These are phyloP conservation scores for Hordeum vulgare DNA, from an alignment of 176 grass and related monocot genomes.

Conservation along the genomic window DNA sequence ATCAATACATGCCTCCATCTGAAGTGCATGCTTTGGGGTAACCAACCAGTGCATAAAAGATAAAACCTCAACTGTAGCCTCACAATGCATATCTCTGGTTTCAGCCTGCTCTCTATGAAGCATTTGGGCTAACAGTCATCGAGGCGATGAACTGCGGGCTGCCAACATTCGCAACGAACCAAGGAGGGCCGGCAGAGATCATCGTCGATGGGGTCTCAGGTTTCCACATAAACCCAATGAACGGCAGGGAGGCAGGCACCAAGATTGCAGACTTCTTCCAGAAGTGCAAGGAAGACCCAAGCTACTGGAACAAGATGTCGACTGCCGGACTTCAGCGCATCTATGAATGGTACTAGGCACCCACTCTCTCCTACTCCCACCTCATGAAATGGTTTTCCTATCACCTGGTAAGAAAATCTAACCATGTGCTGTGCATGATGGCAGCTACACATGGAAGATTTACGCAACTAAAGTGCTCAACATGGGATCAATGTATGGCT, in stretches of 20 bases:
- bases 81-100: neutral
- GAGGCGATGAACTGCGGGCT: conserved; percentile 98
- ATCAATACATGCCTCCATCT: neutral
- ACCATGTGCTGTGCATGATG: neutral
- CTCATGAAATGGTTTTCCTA: neutral
- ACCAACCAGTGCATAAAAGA: neutral
- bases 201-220: conserved; percentile 83
- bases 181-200: conserved; percentile 92
- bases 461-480: conserved; percentile 80
- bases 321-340: conserved; percentile 83
- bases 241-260: conserved; percentile 62
- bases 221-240: conserved; percentile 83
- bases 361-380: neutral
- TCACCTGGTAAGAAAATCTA: neutral
- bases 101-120: conserved; percentile 97
- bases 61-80: neutral
- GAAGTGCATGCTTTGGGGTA: neutral
- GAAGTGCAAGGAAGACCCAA: conserved; percentile 69
- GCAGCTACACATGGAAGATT: conserved; percentile 98
- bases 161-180: conserved; percentile 82
- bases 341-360: conserved; percentile 71
- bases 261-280: conserved; percentile 93
- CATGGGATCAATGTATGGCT: conserved; percentile 80
- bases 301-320: conserved; percentile 92
- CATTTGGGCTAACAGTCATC: conserved; percentile 93